Percentiles rank a stretch among this genome's conserved stretches.
phyloP scores from a whole-genome alignment of 768 basidiomycete species.

The Cystobasidium ongulense region DNA sequence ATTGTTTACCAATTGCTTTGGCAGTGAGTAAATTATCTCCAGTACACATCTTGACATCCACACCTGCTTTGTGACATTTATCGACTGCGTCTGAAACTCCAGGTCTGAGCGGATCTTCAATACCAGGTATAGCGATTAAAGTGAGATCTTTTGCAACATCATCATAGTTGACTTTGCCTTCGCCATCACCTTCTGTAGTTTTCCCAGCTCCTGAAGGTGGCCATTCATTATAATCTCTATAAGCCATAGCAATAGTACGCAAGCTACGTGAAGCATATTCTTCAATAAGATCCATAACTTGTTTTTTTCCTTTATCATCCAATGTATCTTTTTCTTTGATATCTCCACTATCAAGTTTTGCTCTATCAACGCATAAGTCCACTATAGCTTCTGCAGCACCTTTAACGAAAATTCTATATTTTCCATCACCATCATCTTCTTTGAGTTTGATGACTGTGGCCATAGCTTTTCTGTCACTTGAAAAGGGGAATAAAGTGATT shows the following conservation, averaged over 20 bases:
- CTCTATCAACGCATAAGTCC: slow-evolving; percentile 68
- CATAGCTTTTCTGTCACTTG: slow-evolving; percentile 99
- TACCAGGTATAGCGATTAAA: slow-evolving; percentile 88
- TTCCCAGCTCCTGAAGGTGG: slow-evolving; percentile 39
- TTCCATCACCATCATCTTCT: slow-evolving; percentile 41
- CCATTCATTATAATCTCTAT: slow-evolving; percentile 64
- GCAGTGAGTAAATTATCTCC: slow-evolving; percentile 95
- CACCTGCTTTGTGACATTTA: slow-evolving; percentile 82
- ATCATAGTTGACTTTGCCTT: slow-evolving; percentile 66
- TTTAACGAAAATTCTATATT: slow-evolving; percentile 74
- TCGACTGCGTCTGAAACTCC: slow-evolving; percentile 77
- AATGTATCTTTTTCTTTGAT: slow-evolving; percentile 1
- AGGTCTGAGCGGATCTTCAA: slow-evolving; percentile 91
- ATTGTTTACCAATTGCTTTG: slow-evolving; percentile 94
- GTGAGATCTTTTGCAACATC: slow-evolving; percentile 82
- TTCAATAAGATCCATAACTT: slow-evolving; percentile 53
- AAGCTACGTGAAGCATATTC: slow-evolving; percentile 71
- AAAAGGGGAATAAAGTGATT: slow-evolving; percentile 51
- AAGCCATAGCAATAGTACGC: slow-evolving; percentile 81
- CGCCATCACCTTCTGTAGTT: slow-evolving; percentile 53
- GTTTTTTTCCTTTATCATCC: not conserved
- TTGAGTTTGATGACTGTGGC: slow-evolving; percentile 65
- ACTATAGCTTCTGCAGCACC: slow-evolving; percentile 91
- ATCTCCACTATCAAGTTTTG: slow-evolving; percentile 50
- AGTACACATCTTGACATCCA: slow-evolving; percentile 89